Evolutionary conservation across 768 basidiomycete species (phyloP).

Genomic region (Lactifluus rugatus): DNA sequence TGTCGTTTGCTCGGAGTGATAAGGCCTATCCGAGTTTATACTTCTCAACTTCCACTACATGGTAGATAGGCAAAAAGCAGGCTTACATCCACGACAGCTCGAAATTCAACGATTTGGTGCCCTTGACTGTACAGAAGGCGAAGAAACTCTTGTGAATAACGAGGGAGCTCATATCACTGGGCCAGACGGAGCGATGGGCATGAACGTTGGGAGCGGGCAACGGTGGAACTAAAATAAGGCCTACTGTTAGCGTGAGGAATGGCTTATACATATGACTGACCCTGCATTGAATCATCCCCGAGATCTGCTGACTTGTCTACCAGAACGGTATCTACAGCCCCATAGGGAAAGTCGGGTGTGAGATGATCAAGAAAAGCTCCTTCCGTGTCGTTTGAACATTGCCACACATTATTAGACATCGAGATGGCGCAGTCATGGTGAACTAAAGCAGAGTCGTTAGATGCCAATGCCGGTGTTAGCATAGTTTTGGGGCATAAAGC

Average conservation of each 20-base stretch:
- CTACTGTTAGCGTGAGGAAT: neutral
- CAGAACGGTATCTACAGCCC: slow-evolving; percentile 1
- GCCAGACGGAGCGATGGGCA: neutral
- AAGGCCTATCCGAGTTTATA: slow-evolving; percentile 4
- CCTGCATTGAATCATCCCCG: slow-evolving; percentile 10
- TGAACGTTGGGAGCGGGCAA: slow-evolving; percentile 14
- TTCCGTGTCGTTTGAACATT: neutral
- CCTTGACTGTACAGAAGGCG: neutral
- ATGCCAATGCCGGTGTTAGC: neutral
- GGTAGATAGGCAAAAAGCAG: neutral
- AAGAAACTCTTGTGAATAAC: neutral
- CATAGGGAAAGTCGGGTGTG: neutral
- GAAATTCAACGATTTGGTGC: slow-evolving; percentile 12
- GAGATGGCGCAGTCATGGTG: neutral
- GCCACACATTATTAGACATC: neutral
- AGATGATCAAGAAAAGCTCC: slow-evolving; percentile 1
- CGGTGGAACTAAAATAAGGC: slow-evolving; percentile 4
- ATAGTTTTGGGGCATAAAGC: neutral
- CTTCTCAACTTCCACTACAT: neutral
- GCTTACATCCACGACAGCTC: slow-evolving; percentile 17
- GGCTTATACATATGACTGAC: neutral
- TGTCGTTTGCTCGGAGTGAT: slow-evolving; percentile 1
- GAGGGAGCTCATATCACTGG: neutral
- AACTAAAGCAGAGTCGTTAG: neutral
- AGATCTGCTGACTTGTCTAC: neutral